These are phyloP conservation scores for Orbilia quercus DNA, from an alignment of 2,329 filamentous ascomycete species.

Conservation along the genomic window DNA sequence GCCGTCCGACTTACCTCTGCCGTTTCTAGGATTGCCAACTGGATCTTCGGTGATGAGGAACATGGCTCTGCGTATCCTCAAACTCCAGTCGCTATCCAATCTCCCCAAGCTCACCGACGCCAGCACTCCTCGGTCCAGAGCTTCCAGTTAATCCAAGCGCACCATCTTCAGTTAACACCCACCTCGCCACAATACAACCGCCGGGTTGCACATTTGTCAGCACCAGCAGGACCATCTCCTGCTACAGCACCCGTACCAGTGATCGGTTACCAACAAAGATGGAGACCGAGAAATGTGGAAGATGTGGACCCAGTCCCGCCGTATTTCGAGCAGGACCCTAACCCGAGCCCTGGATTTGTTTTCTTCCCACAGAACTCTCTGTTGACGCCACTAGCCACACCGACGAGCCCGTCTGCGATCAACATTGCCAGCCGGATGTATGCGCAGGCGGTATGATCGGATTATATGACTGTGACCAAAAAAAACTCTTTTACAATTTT, in stretches of 20 bases:
- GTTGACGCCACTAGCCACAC: conserved; percentile 40
- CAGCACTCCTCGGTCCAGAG: conserved; percentile 32
- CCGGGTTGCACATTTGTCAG: conserved; percentile 42
- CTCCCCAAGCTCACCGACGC: conserved; percentile 12
- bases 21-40: conserved; percentile 51
- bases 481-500: neutral
- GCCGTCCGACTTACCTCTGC: conserved; percentile 50
- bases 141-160: conserved; percentile 50
- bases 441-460: conserved; percentile 53
- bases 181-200: conserved; percentile 47
- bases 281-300: conserved; percentile 52
- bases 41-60: conserved; percentile 50
- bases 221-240: conserved; percentile 20
- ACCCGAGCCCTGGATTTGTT: conserved; percentile 54
- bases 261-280: conserved; percentile 49
- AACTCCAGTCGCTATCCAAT: conserved; percentile 12
- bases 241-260: conserved; percentile 7
- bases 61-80: conserved; percentile 30
- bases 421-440: conserved; percentile 49
- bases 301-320: conserved; percentile 52
- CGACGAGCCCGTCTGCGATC: conserved; percentile 36
- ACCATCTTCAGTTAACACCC: conserved; percentile 49
- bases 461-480: conserved; percentile 15
- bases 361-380: conserved; percentile 50
- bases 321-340: conserved; percentile 52